Conservation (phyloP, 2,329 filamentous ascomycete species). For the Diaporthe nobilis region DNA sequence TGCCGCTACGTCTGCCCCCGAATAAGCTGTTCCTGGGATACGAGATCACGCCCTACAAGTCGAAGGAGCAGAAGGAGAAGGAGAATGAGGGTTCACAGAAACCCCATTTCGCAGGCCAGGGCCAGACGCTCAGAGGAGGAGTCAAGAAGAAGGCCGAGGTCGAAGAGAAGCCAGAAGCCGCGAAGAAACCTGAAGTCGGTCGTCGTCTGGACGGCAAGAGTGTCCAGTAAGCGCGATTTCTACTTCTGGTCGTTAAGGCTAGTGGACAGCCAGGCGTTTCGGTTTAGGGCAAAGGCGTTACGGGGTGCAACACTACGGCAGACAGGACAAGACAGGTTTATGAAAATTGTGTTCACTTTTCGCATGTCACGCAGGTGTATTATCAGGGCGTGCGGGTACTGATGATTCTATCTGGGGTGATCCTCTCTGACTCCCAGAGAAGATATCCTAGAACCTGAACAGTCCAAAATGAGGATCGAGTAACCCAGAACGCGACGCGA, state of each 20-base stretch:
- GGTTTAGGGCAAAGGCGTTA: constrained; percentile 33
- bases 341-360: background rate
- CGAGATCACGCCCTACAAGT: constrained; percentile 89
- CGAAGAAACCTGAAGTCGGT: constrained; percentile 56
- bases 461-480: background rate
- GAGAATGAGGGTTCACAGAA: constrained; percentile 75
- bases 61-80: constrained; percentile 78
- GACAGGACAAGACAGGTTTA: constrained; percentile 21
- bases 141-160: constrained; percentile 78
- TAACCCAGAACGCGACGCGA: background rate
- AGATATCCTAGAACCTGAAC: background rate
- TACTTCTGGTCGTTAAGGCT: background rate
- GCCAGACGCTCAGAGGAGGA: constrained; percentile 80
- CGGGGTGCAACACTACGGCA: background rate
- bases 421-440: background rate
- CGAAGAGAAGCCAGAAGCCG: constrained; percentile 62
- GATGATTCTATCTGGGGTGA: background rate
- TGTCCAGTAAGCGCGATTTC: constrained; percentile 18
- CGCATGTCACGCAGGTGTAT: background rate
- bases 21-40: constrained; percentile 99
- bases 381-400: background rate
- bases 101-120: constrained; percentile 86
- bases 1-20: constrained; percentile 85
- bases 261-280: constrained; percentile 34
- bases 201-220: constrained; percentile 42